Evolutionary conservation across 2,329 filamentous ascomycete species (phyloP).

Genomic region (Fusarium marasasianum): DNA sequence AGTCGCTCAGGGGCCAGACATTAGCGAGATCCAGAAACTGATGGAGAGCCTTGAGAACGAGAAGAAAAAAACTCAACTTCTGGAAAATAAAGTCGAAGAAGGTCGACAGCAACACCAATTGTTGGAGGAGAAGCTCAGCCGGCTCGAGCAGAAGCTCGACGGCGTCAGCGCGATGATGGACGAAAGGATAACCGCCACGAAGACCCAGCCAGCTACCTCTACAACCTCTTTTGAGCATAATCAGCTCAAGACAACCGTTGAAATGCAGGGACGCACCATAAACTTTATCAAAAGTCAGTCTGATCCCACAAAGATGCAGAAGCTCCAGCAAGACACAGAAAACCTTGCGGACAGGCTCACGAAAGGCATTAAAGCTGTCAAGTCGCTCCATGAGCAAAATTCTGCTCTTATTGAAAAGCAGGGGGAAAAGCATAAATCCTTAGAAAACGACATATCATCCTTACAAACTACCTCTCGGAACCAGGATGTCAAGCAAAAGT

Average conservation of each 20-base stretch:
- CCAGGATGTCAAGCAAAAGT: background rate
- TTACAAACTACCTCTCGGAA: background rate
- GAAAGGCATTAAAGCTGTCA: background rate
- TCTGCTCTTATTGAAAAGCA: conserved; percentile 4
- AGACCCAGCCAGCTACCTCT: background rate
- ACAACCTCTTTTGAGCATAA: background rate
- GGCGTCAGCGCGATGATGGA: conserved; percentile 8
- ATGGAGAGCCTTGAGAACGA: conserved; percentile 22
- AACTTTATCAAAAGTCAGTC: background rate
- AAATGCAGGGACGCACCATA: conserved; percentile 10
- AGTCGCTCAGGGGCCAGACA: background rate
- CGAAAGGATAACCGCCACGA: background rate
- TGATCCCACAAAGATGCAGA: background rate
- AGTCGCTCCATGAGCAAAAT: background rate
- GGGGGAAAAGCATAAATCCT: conserved; percentile 3
- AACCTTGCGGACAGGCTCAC: background rate
- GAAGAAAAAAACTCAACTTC: conserved; percentile 10
- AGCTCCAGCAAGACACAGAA: conserved; percentile 1
- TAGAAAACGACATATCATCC: background rate
- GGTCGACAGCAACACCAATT: conserved; percentile 7
- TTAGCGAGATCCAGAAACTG: conserved; percentile 16
- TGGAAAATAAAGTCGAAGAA: conserved; percentile 17
- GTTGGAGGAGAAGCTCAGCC: conserved; percentile 29
- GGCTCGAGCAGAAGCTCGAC: conserved; percentile 41
- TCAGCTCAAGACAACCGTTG: background rate